phyloP scores from a whole-genome alignment of 257 asterid genomes.

The Solanum sparsipilum region DNA sequence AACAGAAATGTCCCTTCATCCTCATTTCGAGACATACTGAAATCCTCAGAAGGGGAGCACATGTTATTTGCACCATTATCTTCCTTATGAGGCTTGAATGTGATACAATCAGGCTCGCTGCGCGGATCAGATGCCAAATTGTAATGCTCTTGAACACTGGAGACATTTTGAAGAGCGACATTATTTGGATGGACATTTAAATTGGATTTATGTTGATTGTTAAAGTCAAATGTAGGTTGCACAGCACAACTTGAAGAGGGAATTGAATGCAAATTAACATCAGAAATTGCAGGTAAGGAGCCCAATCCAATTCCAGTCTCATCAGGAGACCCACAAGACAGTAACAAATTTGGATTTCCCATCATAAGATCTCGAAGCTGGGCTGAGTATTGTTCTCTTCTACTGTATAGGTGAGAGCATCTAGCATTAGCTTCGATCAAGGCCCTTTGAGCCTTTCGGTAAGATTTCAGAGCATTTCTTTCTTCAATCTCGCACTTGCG shows the following conservation, averaged over 20 bases:
- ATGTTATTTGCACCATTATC: constrained; percentile 9
- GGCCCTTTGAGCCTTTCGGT: constrained; percentile 39
- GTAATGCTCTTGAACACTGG: constrained; percentile 4
- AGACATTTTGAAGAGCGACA: constrained; percentile 7
- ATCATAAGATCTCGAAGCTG: constrained; percentile 38
- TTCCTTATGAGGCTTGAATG: constrained; percentile 15
- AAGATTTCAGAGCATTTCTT: constrained; percentile 30
- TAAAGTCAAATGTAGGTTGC: constrained; percentile 11
- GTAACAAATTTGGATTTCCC: constrained; percentile 30
- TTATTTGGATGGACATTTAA: constrained; percentile 6
- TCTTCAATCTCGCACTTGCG: constrained; percentile 38
- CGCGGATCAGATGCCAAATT: constrained; percentile 12
- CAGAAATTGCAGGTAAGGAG: constrained; percentile 4
- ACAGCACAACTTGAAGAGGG: constrained; percentile 16
- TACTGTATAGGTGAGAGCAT: constrained; percentile 31
- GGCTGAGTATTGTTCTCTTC: constrained; percentile 35
- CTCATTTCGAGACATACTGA: constrained; percentile 18
- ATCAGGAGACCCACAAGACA: constrained; percentile 7
- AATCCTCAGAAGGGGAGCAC: constrained; percentile 16
- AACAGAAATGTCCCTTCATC: constrained; percentile 10
- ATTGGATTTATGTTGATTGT: constrained; percentile 6
- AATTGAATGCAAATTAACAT: constrained; percentile 8
- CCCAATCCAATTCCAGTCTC: constrained; percentile 13
- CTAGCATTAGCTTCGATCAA: constrained; percentile 36
- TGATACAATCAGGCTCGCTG: constrained; percentile 20